phyloP scores from a whole-genome alignment of 208 protist species.

The Wallacemonas sp. region DNA sequence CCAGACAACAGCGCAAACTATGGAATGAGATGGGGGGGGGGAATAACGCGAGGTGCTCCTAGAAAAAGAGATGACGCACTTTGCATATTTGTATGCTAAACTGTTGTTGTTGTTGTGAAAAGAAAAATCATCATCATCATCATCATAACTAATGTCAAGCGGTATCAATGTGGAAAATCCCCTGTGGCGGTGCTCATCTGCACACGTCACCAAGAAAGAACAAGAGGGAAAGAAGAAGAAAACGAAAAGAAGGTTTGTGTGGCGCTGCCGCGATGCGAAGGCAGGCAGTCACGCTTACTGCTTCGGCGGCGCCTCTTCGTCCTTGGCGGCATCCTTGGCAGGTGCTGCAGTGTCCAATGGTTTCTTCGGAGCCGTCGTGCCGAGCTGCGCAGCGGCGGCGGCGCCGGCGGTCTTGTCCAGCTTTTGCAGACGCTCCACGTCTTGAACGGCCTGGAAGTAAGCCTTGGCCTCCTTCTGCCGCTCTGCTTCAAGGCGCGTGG shows the following conservation, averaged over 20 bases:
- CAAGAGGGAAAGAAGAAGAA: slow-evolving; percentile 16
- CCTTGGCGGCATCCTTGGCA: slow-evolving; percentile 5
- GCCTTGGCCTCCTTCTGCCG: slow-evolving; percentile 72
- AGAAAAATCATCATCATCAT: no score
- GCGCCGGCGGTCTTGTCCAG: slow-evolving; percentile 25
- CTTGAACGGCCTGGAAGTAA: slow-evolving; percentile 58
- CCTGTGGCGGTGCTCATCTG: no score
- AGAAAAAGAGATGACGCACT: no score
- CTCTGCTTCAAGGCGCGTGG: slow-evolving; percentile 52
- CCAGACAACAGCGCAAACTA: no score
- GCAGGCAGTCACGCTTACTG: slow-evolving; percentile 2
- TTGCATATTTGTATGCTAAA: no score
- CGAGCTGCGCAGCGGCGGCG: slow-evolving; percentile 13
- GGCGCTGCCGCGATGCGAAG: no score
- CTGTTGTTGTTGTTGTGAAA: no score
- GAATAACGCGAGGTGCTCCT: no score
- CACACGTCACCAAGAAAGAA: no score
- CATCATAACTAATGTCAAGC: no score
- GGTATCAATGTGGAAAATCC: slow-evolving; percentile 9
- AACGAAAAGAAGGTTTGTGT: slow-evolving; percentile 12
- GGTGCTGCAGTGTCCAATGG: no score
- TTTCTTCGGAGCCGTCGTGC: background rate
- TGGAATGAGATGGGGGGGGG: no score
- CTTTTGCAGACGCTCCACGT: slow-evolving; percentile 61
- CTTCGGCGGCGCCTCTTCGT: slow-evolving; percentile 1